A percentile compares a stretch with the other conserved stretches of the same genome.
Conservation (phyloP, 2,329 filamentous ascomycete species). For the Colletotrichum sp. region DNA sequence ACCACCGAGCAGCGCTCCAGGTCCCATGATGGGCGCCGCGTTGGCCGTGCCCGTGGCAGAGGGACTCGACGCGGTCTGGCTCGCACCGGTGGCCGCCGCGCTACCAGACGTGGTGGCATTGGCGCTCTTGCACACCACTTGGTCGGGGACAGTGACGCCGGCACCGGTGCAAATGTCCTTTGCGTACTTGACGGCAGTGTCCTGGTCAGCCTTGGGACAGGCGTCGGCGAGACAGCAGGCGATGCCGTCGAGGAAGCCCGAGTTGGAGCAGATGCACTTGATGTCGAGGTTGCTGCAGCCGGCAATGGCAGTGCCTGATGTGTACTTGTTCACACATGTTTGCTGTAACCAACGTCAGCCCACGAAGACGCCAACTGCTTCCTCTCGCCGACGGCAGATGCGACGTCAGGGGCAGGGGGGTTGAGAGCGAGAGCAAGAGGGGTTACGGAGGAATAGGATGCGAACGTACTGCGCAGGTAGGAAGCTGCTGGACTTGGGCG, state of each 20-base stretch:
- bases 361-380: neutral
- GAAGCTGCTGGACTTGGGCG: constrained; percentile 38
- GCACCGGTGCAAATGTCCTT: constrained; percentile 40
- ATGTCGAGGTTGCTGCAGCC: constrained; percentile 44
- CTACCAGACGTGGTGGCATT: neutral
- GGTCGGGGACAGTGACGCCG: constrained; percentile 38
- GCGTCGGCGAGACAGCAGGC: constrained; percentile 44
- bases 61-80: neutral
- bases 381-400: neutral
- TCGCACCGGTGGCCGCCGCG: neutral
- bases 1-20: constrained; percentile 13
- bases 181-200: constrained; percentile 40
- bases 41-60: constrained; percentile 8
- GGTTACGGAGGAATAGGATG: neutral
- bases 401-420: neutral
- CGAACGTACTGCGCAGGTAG: constrained; percentile 42
- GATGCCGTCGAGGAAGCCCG: constrained; percentile 42
- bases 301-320: constrained; percentile 36
- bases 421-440: neutral
- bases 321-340: constrained; percentile 37
- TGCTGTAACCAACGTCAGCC: constrained; percentile 27
- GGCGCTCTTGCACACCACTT: constrained; percentile 38
- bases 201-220: constrained; percentile 37
- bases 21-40: constrained; percentile 7
- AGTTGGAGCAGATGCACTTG: constrained; percentile 46